These are phyloP conservation scores for Rhodamnia rubescens DNA, from an alignment of 345 rosid species.

Conservation along the genomic window DNA sequence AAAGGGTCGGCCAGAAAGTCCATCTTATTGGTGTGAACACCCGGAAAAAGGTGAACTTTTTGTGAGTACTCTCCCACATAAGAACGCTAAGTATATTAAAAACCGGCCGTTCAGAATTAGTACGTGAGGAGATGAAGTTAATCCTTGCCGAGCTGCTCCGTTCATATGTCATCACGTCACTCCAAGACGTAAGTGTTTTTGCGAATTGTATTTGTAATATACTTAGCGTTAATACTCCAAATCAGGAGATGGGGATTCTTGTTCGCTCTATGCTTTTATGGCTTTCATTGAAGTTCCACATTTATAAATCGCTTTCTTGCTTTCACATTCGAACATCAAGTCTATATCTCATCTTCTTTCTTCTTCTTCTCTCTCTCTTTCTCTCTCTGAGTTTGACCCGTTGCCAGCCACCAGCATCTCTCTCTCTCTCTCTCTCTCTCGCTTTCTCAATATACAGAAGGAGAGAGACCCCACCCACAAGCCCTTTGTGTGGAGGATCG, in stretches of 20 bases:
- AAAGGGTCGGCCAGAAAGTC: neutral
- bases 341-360: neutral
- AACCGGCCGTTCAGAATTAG: neutral
- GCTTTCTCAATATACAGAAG: slow-evolving; percentile 10
- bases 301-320: slow-evolving; percentile 11
- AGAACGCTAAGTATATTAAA: neutral
- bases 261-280: neutral
- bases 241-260: neutral
- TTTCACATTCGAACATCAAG: slow-evolving; percentile 26
- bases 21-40: neutral
- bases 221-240: neutral
- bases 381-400: slow-evolving; percentile 70
- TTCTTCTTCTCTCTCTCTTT: neutral
- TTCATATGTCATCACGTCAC: neutral
- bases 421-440: slow-evolving; percentile 31
- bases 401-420: slow-evolving; percentile 58
- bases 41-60: neutral
- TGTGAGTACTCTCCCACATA: neutral
- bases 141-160: neutral
- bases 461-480: neutral
- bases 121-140: neutral
- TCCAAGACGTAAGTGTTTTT: neutral
- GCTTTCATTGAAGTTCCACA: neutral
- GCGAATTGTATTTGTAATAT: neutral
- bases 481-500: neutral